Conservation (phyloP, 2,329 filamentous ascomycete species). For the Arthrocladium fulminans region DNA sequence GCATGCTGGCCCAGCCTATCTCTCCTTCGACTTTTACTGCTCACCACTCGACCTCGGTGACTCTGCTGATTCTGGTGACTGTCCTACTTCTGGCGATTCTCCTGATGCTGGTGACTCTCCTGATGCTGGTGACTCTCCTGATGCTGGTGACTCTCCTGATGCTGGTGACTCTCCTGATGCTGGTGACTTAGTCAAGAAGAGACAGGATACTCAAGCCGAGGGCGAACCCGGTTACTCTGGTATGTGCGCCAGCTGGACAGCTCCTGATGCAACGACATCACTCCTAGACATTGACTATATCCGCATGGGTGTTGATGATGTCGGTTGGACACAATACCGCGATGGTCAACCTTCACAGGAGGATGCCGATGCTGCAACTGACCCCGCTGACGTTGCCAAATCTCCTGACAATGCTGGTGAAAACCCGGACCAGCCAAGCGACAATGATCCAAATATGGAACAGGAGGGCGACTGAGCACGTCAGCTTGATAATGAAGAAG, state of each 20-base stretch:
- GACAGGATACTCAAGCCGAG: too few species aligned
- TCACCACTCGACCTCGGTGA: not conserved
- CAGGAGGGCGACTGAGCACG: too few species aligned
- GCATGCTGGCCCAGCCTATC: not conserved
- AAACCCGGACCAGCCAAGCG: not conserved
- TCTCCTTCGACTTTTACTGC: slow-evolving; percentile 7
- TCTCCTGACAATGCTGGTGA: not conserved
- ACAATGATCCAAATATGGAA: too few species aligned
- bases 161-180: too few species aligned
- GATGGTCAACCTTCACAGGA: not conserved
- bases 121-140: too few species aligned
- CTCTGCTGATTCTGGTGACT: too few species aligned
- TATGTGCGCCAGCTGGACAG: not conserved
- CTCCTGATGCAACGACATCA: not conserved
- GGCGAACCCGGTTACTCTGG: too few species aligned
- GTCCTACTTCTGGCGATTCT: too few species aligned
- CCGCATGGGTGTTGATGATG: slow-evolving; percentile 10
- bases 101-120: too few species aligned
- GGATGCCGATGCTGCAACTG: not conserved
- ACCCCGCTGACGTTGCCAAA: not conserved
- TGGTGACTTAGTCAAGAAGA: too few species aligned
- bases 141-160: not conserved
- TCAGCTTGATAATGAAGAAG: too few species aligned
- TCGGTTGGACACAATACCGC: slow-evolving; percentile 4
- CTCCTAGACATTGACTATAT: slow-evolving; percentile 10